Base-by-base conservation (phyloP, 1,284 basidiomycete genomes). In the Apiotrichum gracile region DNA sequence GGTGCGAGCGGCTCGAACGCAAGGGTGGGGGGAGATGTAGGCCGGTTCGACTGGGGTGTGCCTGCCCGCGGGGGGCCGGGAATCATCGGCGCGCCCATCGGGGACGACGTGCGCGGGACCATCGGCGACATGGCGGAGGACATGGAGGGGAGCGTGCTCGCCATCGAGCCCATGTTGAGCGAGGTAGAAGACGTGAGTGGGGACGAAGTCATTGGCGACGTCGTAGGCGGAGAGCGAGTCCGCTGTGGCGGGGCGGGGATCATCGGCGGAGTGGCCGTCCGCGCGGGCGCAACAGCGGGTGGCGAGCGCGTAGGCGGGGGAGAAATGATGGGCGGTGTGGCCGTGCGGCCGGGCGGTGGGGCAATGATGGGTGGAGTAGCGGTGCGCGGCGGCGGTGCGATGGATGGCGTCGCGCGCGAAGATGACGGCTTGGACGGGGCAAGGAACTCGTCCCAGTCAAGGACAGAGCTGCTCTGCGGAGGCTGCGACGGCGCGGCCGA, bases 401-500 rank as follows among this genome's bases (percentile, higher is more conserved):
- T 24, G 17, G 33, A 13, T n/a, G 45, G 34, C 27, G 45, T 10
- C 12, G 42, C 26, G 5, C 48, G 31, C 10, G 49, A 6, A 13
- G 44, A 27, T 13, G 51, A 31, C 19, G 48, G 27, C 31, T n/a
- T n/a, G n/a, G 52, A 42, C 2, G 56, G 53, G 1, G 59, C 54
- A 5, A 62, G 54, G 38, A 68, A 51, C 44, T 64, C 62, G 44
- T 67, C 65, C 67, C 67, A 67, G 6, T 49, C 55, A 12, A 54
- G 25, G 4, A 39, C 35, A 7, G 49, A 45, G 33, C 44, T 33
- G 22, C 47, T 49, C 35, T 37, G 27, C 38, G 27, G 21, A 26
- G 5, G 51, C n/a, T n/a, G n/a, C 31, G 33, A 35, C 13, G 27
- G 7, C 19, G 48, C 29, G 34, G 41, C 49, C 9, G 42, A n/a